Conservation (phyloP, 352 stramenopile genomes). For the Globisporangium spinosum region DNA sequence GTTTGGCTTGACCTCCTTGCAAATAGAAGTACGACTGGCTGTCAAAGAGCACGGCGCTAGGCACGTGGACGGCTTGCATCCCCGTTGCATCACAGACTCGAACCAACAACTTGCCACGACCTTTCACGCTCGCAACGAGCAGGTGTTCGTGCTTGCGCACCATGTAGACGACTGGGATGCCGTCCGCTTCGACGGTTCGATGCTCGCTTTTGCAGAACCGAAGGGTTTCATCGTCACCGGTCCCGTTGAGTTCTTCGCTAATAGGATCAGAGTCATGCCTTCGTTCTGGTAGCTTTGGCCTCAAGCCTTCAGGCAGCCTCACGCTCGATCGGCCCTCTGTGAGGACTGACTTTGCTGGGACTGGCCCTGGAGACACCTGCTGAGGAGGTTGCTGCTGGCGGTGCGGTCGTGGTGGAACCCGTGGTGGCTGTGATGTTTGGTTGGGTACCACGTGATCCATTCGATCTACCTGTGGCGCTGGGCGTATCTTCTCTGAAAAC, state of each 20-base stretch:
- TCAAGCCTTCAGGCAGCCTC: too few relatives aligned
- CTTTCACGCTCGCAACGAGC: conserved; percentile 47
- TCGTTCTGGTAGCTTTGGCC: too few relatives aligned
- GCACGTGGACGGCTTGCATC: conserved; percentile 41
- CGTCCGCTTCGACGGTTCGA: conserved; percentile 18
- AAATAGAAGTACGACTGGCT: conserved; percentile 65
- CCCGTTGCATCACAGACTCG: conserved; percentile 55
- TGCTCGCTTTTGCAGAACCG: conserved; percentile 44
- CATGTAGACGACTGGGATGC: conserved; percentile 39
- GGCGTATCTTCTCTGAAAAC: conserved; percentile 24
- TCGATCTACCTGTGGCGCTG: conserved; percentile 10
- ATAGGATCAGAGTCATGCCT: neutral
- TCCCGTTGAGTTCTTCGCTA: neutral
- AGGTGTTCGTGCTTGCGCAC: conserved; percentile 55
- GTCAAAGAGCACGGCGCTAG: conserved; percentile 65
- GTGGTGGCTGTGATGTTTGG: neutral
- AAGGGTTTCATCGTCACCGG: neutral
- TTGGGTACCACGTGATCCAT: neutral
- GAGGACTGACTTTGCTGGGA: too few relatives aligned
- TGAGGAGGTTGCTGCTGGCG: neutral
- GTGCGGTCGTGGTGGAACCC: conserved; percentile 17
- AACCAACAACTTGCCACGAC: conserved; percentile 51
- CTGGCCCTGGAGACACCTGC: too few relatives aligned
- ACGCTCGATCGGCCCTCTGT: too few relatives aligned
- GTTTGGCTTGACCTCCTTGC: conserved; percentile 31